Percentiles rank a stretch among this genome's conserved stretches.
Conservation (phyloP, 2,329 filamentous ascomycete genomes). For the Cylindrodendrum hubeiense region DNA sequence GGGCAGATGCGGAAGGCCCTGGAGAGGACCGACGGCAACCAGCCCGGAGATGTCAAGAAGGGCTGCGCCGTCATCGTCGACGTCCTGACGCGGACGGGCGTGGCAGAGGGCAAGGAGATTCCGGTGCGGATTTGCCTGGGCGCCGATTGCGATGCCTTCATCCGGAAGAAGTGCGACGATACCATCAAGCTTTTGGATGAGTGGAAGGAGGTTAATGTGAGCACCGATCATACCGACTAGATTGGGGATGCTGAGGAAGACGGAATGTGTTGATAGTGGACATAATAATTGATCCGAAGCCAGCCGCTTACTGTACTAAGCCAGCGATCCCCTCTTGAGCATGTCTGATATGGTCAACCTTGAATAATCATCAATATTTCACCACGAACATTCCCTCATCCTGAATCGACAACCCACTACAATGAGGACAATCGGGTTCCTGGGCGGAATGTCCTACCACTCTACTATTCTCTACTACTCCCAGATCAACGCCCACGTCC, state of each 20-base stretch:
- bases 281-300: not conserved
- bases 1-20: slow-evolving; percentile 47
- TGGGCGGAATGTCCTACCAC: slow-evolving; percentile 15
- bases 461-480: slow-evolving; percentile 11
- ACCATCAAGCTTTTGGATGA: slow-evolving; percentile 60
- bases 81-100: slow-evolving; percentile 63
- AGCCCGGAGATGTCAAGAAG: slow-evolving; percentile 68
- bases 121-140: slow-evolving; percentile 68
- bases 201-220: slow-evolving; percentile 55
- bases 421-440: slow-evolving; percentile 37
- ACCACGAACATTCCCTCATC: no score
- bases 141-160: slow-evolving; percentile 57
- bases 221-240: slow-evolving; percentile 36
- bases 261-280: not conserved
- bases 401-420: not conserved
- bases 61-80: slow-evolving; percentile 66
- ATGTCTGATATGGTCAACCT: no score
- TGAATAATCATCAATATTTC: no score
- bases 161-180: slow-evolving; percentile 57
- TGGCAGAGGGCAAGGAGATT: slow-evolving; percentile 60
- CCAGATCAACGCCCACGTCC: slow-evolving; percentile 7
- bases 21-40: slow-evolving; percentile 56
- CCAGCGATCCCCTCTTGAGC: no score
- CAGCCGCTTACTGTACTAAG: no score
- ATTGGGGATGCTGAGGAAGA: not conserved